A percentile compares a stretch with the other conserved stretches of the same genome.
Evolutionary conservation across 176 grass and related monocot species (phyloP).

Genomic region (Eragrostis nindensis): DNA sequence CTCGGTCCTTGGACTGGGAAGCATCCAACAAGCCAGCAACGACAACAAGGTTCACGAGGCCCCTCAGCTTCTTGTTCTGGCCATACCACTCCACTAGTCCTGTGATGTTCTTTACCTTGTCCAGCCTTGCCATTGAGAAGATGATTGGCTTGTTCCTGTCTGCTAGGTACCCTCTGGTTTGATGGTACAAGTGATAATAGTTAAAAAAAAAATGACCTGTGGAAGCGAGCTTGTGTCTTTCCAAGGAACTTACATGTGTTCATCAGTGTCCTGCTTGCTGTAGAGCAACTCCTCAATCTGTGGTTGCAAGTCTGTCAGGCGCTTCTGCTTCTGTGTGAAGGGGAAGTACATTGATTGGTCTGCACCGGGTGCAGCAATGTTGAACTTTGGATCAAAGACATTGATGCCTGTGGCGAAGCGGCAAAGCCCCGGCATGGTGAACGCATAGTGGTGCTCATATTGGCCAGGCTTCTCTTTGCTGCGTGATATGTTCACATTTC

Average conservation of each 20-base stretch:
- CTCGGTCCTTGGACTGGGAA: conserved; percentile 88
- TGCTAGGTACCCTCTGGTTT: conserved; percentile 68
- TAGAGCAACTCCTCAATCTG: conserved; percentile 93
- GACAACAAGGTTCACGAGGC: conserved; percentile 78
- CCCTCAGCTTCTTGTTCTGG: conserved; percentile 84
- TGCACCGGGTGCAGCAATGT: conserved; percentile 87
- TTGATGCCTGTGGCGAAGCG: conserved; percentile 86
- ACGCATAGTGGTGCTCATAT: conserved; percentile 85
- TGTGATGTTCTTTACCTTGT: conserved; percentile 94
- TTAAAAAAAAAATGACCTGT: background rate
- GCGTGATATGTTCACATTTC: conserved; percentile 28
- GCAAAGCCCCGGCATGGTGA: conserved; percentile 92
- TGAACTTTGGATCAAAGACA: conserved; percentile 94
- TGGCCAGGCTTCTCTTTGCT: conserved; percentile 95
- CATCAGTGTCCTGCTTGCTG: conserved; percentile 66
- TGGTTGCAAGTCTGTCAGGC: conserved; percentile 64
- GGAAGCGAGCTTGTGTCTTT: background rate
- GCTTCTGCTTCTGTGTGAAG: conserved; percentile 87
- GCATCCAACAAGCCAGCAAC: conserved; percentile 83
- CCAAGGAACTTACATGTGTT: conserved; percentile 72
- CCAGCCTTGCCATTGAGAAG: conserved; percentile 96
- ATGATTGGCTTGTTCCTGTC: conserved; percentile 87
- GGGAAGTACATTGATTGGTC: conserved; percentile 97
- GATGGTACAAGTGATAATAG: too few relatives aligned
- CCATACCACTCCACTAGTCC: conserved; percentile 94